Evolutionary conservation across 2,329 filamentous ascomycete species (phyloP).

Genomic region (Botrytis deweyae): DNA sequence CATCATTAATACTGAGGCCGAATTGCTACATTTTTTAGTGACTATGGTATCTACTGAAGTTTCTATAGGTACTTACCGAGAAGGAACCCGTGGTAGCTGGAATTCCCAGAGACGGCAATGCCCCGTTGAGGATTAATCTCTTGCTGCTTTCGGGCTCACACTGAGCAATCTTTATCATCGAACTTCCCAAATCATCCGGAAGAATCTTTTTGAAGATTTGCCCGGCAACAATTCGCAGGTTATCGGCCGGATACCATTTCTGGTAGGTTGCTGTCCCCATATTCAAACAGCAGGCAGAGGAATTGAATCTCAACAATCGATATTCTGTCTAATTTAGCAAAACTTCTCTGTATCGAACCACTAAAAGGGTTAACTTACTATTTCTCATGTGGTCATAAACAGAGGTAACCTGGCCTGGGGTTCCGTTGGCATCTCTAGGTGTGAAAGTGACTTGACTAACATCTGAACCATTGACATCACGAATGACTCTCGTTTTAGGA

Average conservation of each 20-base stretch:
- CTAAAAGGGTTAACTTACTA: not conserved
- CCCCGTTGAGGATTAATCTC: not conserved
- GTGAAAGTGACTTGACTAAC: not conserved
- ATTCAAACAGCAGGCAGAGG: not conserved
- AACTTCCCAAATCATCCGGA: not conserved
- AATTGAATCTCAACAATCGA: not conserved
- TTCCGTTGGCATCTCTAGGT: not conserved
- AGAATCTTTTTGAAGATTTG: not conserved
- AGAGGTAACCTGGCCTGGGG: not conserved
- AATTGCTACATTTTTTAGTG: not conserved
- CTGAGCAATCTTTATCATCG: not conserved
- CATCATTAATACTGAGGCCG: not conserved
- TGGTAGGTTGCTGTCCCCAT: not conserved
- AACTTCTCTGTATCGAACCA: not conserved
- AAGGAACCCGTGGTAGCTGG: not conserved
- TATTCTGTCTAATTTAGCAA: not conserved
- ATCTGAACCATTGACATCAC: not conserved
- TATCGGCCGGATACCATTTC: not conserved
- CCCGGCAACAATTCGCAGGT: not conserved
- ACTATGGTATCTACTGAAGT: not conserved
- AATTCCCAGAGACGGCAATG: not conserved
- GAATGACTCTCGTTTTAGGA: not conserved
- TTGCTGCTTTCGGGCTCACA: not conserved
- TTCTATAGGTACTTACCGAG: not conserved
- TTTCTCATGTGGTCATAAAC: not conserved